A percentile compares a stretch with the other conserved stretches of the same genome.
phyloP scores from a whole-genome alignment of 306 rosid genomes.

The Casuarina cunninghamiana region DNA sequence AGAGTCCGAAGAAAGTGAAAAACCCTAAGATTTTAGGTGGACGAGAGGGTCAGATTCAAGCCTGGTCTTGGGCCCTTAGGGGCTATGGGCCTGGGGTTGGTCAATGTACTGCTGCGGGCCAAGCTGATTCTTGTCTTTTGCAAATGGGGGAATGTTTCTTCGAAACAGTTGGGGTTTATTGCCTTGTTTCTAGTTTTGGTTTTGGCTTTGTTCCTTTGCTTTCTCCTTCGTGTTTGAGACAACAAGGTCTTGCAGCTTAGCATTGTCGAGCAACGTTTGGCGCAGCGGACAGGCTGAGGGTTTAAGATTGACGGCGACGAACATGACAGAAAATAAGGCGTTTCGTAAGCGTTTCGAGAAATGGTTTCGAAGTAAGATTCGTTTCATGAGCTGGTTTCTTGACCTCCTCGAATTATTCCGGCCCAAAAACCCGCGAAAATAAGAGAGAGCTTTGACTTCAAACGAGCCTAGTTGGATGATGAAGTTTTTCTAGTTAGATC shows the following conservation, averaged over 20 bases:
- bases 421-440: too few relatives aligned
- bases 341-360: too few relatives aligned
- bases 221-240: conserved; percentile 24
- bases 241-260: conserved; percentile 42
- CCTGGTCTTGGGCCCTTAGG: too few relatives aligned
- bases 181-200: conserved; percentile 27
- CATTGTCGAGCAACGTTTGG: conserved; percentile 31
- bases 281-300: neutral
- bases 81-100: neutral
- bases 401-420: too few relatives aligned
- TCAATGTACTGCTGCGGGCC: too few relatives aligned
- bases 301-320: neutral
- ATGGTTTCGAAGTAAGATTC: too few relatives aligned
- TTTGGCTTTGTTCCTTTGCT: conserved; percentile 19
- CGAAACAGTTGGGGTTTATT: conserved; percentile 18
- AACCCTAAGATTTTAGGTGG: conserved; percentile 10
- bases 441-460: too few relatives aligned
- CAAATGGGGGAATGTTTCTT: conserved; percentile 30
- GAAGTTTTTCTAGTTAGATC: too few relatives aligned
- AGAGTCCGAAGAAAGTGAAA: conserved; percentile 13
- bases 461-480: too few relatives aligned
- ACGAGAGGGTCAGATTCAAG: neutral
- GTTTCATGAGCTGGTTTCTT: neutral
- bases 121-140: conserved; percentile 5
- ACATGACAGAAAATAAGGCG: neutral